Conservation (phyloP, 2,329 filamentous ascomycete genomes). For the Basipetospora chlamydospora region DNA sequence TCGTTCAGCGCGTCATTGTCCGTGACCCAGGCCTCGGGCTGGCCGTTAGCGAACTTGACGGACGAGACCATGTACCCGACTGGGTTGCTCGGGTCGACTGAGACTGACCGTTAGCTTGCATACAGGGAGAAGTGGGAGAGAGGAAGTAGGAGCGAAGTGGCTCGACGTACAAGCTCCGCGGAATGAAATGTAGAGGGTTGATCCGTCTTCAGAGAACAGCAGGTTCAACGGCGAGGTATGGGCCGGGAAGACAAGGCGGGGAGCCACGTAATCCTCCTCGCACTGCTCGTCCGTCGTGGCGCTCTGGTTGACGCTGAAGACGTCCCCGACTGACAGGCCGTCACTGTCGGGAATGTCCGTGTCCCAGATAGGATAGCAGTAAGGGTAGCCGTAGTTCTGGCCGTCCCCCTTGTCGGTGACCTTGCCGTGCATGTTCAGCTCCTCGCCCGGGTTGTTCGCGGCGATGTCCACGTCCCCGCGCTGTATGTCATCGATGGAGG, state of each 20-base stretch:
- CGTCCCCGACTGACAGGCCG: constrained; percentile 29
- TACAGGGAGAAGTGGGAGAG: background rate
- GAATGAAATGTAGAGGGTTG: constrained; percentile 51
- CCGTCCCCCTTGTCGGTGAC: constrained; percentile 24
- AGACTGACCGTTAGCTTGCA: background rate
- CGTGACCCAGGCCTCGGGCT: constrained; percentile 21
- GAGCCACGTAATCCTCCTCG: constrained; percentile 25
- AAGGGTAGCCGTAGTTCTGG: constrained; percentile 56
- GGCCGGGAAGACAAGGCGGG: constrained; percentile 43
- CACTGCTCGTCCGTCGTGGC: constrained; percentile 29
- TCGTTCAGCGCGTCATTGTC: constrained; percentile 34
- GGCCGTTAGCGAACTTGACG: constrained; percentile 26
- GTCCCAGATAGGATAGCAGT: constrained; percentile 54
- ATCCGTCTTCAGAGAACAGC: constrained; percentile 44
- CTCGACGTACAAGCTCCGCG: constrained; percentile 50
- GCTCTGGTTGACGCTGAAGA: constrained; percentile 28
- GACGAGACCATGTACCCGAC: constrained; percentile 31
- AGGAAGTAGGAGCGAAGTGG: constrained; percentile 6
- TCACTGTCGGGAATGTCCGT: constrained; percentile 26
- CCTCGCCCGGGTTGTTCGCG: constrained; percentile 56
- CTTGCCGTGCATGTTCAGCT: constrained; percentile 57
- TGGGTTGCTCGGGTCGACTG: constrained; percentile 27
- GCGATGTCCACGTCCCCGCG: constrained; percentile 47
- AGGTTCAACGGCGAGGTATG: constrained; percentile 62
- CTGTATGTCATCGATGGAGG: constrained; percentile 50